A percentile compares a stretch with the other conserved stretches of the same genome.
phyloP scores from a whole-genome alignment of 805 yeast genomes.

The Candida peoriensis region DNA sequence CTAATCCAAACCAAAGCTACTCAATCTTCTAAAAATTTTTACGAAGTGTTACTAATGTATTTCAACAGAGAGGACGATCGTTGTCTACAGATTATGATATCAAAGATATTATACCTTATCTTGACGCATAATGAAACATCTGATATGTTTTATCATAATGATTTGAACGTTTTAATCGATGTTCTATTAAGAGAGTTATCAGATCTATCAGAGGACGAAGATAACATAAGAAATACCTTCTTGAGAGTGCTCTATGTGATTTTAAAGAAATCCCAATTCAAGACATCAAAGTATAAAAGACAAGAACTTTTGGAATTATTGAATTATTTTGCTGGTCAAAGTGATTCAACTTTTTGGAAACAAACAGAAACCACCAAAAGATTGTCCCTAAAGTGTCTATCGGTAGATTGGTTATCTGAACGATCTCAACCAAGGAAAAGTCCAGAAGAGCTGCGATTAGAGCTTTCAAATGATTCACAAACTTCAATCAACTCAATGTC shows the following conservation, averaged over 20 bases:
- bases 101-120: conserved; percentile 71
- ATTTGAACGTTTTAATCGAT: conserved; percentile 76
- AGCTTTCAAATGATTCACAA: conserved; percentile 22
- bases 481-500: conserved; percentile 31
- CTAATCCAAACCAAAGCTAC: conserved; percentile 35
- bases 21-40: conserved; percentile 44
- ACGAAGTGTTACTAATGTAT: conserved; percentile 65
- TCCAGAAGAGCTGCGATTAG: conserved; percentile 10
- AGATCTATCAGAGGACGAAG: conserved; percentile 58
- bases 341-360: conserved; percentile 29
- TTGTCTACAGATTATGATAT: conserved; percentile 68
- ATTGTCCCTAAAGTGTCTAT: conserved; percentile 30
- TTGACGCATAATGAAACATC: conserved; percentile 57
- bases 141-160: conserved; percentile 75
- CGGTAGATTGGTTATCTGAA: conserved; percentile 27
- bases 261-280: conserved; percentile 58
- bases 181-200: conserved; percentile 76
- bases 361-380: conserved; percentile 35
- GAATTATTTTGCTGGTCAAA: conserved; percentile 35
- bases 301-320: conserved; percentile 49
- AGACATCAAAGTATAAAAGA: conserved; percentile 51
- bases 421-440: conserved; percentile 4
- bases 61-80: conserved; percentile 74
- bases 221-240: conserved; percentile 59
- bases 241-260: conserved; percentile 71